phyloP scores from a whole-genome alignment of 768 basidiomycete genomes.

The Leccinum aurantiacum region DNA sequence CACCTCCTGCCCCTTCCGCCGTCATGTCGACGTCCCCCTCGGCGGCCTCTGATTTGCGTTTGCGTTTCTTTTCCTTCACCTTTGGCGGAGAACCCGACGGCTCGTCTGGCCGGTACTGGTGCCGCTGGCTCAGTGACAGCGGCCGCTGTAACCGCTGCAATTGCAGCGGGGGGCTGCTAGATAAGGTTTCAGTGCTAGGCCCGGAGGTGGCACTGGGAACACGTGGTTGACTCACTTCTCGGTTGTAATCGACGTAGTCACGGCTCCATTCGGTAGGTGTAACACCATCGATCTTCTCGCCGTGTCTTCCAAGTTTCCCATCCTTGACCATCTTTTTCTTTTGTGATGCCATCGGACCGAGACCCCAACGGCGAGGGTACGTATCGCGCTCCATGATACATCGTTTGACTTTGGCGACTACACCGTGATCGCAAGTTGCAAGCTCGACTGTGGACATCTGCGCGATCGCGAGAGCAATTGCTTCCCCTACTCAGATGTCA shows the following conservation, averaged over 20 bases:
- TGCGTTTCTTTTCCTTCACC: constrained; percentile 82
- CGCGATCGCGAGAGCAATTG: constrained; percentile 90
- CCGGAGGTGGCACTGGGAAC: background rate
- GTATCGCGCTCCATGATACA: constrained; percentile 99
- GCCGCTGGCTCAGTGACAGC: constrained; percentile 22
- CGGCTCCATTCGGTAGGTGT: constrained; percentile 91
- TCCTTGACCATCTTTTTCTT: constrained; percentile 99
- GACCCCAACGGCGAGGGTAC: constrained; percentile 97
- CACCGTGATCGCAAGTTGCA: constrained; percentile 96
- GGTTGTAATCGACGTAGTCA: constrained; percentile 92
- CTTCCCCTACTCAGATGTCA: constrained; percentile 60
- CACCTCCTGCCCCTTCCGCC: constrained; percentile 37
- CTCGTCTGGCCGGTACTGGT: constrained; percentile 32
- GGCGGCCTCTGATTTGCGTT: constrained; percentile 66
- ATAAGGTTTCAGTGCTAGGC: constrained; percentile 2
- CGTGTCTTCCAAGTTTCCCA: constrained; percentile 95
- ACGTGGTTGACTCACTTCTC: constrained; percentile 46
- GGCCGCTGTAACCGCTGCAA: constrained; percentile 23
- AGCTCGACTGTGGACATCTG: constrained; percentile 99
- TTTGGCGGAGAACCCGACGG: constrained; percentile 38
- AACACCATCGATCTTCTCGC: constrained; percentile 80
- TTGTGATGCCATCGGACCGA: constrained; percentile 94
- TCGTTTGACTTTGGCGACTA: constrained; percentile 98
- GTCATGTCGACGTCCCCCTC: constrained; percentile 44
- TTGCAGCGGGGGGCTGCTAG: constrained; percentile 43